Evolutionary conservation across 2,329 filamentous ascomycete genomes (phyloP).

Genomic region (Penicillium vulpinum): DNA sequence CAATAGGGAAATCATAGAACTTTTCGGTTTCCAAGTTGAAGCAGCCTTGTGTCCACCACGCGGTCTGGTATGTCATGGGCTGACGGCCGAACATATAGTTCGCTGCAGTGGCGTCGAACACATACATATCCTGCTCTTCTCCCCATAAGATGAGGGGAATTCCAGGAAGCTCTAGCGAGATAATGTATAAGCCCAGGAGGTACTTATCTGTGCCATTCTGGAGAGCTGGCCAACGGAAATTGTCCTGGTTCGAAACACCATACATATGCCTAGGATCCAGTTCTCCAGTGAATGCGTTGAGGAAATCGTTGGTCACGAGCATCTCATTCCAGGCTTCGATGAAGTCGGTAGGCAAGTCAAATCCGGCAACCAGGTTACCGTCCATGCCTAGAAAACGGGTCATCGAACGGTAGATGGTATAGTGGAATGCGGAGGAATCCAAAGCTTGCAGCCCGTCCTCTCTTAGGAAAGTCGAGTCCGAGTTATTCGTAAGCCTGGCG

Average conservation of each 20-base stretch:
- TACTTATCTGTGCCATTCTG: slow-evolving; percentile 58
- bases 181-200: slow-evolving; percentile 59
- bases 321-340: slow-evolving; percentile 57
- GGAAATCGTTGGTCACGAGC: slow-evolving; percentile 58
- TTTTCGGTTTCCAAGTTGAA: slow-evolving; percentile 58
- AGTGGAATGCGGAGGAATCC: slow-evolving; percentile 63
- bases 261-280: slow-evolving; percentile 66
- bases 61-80: slow-evolving; percentile 60
- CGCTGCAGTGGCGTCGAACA: slow-evolving; percentile 62
- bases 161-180: slow-evolving; percentile 60
- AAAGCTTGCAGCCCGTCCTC: slow-evolving; percentile 54
- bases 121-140: slow-evolving; percentile 65
- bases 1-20: slow-evolving; percentile 59
- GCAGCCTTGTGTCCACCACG: slow-evolving; percentile 66
- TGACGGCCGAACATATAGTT: slow-evolving; percentile 67
- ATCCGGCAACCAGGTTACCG: slow-evolving; percentile 55
- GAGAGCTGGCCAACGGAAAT: slow-evolving; percentile 64
- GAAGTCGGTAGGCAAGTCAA: slow-evolving; percentile 57
- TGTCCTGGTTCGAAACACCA: slow-evolving; percentile 65
- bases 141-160: slow-evolving; percentile 63
- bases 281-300: slow-evolving; percentile 60
- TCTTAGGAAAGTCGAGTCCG: slow-evolving; percentile 53
- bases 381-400: slow-evolving; percentile 62
- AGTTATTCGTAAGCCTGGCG: slow-evolving; percentile 49
- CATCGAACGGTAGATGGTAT: slow-evolving; percentile 61